Evolutionary conservation across 2,329 filamentous ascomycete species (phyloP).

Genomic region (Stachybotrys elegans): DNA sequence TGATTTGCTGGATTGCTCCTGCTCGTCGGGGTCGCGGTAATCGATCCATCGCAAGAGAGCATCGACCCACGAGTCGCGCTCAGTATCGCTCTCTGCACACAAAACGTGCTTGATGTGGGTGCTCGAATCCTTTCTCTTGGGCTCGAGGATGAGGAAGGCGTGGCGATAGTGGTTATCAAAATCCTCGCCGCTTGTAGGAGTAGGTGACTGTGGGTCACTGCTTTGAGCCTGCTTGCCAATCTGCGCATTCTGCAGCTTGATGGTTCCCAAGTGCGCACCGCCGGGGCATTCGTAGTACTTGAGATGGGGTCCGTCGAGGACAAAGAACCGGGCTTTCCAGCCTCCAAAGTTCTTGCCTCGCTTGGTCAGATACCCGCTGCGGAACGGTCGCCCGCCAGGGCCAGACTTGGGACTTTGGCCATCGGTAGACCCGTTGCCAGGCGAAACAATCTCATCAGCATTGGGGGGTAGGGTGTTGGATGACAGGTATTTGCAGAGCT

Average conservation of each 20-base stretch:
- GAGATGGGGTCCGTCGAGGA: slow-evolving; percentile 57
- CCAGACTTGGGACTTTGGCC: slow-evolving; percentile 36
- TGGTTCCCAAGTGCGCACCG: slow-evolving; percentile 85
- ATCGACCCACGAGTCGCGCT: slow-evolving; percentile 92
- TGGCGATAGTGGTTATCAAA: slow-evolving; percentile 92
- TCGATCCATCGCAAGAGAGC: slow-evolving; percentile 87
- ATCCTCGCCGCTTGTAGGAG: slow-evolving; percentile 61
- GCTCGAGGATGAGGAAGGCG: slow-evolving; percentile 90
- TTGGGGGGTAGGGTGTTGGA: slow-evolving; percentile 58
- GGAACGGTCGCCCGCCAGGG: slow-evolving; percentile 62
- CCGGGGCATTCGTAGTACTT: slow-evolving; percentile 91
- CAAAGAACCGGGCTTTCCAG: slow-evolving; percentile 80
- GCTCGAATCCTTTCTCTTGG: slow-evolving; percentile 90
- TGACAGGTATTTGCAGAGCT: slow-evolving; percentile 86
- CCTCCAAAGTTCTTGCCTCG: slow-evolving; percentile 97
- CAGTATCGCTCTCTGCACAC: slow-evolving; percentile 88
- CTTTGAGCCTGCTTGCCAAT: slow-evolving; percentile 79
- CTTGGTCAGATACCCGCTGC: slow-evolving; percentile 92
- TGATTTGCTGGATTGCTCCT: slow-evolving; percentile 24
- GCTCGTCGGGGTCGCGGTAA: slow-evolving; percentile 55
- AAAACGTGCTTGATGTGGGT: slow-evolving; percentile 89
- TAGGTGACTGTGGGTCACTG: slow-evolving; percentile 51
- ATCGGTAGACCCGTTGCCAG: slow-evolving; percentile 17
- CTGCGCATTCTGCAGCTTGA: slow-evolving; percentile 85
- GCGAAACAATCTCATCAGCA: slow-evolving; percentile 45